Conservation (phyloP, 1,139 yeast species). For the Suhomyces anneliseae region DNA sequence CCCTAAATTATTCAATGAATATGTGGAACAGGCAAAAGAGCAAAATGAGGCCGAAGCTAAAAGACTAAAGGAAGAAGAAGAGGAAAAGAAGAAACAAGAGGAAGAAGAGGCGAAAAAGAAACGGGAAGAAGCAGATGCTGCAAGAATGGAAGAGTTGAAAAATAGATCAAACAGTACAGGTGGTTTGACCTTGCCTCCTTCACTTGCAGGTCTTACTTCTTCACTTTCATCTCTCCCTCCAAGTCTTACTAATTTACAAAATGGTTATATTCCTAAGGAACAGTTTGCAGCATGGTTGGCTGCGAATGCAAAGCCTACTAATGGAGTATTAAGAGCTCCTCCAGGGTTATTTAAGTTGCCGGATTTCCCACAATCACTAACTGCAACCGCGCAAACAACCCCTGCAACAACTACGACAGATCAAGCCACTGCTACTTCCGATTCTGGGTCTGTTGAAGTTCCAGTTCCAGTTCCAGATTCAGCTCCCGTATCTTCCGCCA, state of each 20-base stretch:
- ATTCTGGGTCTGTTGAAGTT: too few species aligned
- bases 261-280: constrained; percentile 5
- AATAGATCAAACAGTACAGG: not conserved
- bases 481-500: too few species aligned
- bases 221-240: constrained; percentile 1
- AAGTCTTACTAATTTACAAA: constrained; percentile 2
- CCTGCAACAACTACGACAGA: too few species aligned
- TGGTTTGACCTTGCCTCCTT: not conserved
- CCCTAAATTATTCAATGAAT: constrained; percentile 35
- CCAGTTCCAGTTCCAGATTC: too few species aligned
- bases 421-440: too few species aligned
- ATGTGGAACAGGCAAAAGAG: constrained; percentile 27
- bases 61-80: not conserved
- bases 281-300: constrained; percentile 7
- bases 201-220: not conserved
- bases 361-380: not conserved
- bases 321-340: not conserved
- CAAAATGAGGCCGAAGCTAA: constrained; percentile 4
- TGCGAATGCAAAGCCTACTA: constrained; percentile 2
- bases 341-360: constrained; percentile 5
- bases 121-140: constrained; percentile 2
- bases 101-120: constrained; percentile 1
- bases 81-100: constrained; percentile 1
- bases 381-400: too few species aligned
- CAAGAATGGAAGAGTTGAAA: not conserved